phyloP scores from a whole-genome alignment of 1,139 yeast genomes.

The Suhomyces kunorum region DNA sequence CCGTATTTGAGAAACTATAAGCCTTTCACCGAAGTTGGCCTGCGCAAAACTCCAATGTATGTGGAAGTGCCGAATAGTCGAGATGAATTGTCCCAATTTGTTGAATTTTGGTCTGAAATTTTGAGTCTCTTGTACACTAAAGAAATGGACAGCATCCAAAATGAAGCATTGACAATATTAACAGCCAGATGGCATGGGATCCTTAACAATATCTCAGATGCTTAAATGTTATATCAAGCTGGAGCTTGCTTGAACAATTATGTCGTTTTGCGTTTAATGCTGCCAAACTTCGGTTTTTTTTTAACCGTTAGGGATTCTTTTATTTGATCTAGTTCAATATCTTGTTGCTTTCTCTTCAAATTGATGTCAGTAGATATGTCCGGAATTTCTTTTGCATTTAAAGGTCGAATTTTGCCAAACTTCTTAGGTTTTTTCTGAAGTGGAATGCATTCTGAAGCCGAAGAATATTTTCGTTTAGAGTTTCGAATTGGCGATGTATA shows the following conservation, averaged over 20 bases:
- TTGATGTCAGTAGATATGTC: too few relatives aligned
- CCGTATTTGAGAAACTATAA: constrained; percentile 31
- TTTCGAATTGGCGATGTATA: constrained; percentile 14
- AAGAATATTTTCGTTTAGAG: not conserved
- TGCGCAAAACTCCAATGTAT: constrained; percentile 24
- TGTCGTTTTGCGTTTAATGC: not conserved
- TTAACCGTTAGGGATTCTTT: not conserved
- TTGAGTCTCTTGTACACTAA: constrained; percentile 42
- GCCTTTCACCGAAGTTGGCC: constrained; percentile 31
- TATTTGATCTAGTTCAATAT: not conserved
- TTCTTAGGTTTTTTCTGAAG: not conserved
- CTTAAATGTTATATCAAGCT: not conserved
- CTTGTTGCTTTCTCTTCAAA: not conserved
- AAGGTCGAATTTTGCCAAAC: not conserved
- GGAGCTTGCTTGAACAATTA: not conserved
- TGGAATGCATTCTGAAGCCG: too few relatives aligned
- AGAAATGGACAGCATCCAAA: constrained; percentile 41
- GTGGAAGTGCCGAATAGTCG: constrained; percentile 30
- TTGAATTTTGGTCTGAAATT: constrained; percentile 53
- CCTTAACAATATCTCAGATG: not conserved
- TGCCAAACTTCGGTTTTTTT: constrained; percentile 9
- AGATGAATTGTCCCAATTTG: constrained; percentile 39
- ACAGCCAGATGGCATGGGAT: constrained; percentile 41
- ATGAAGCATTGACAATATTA: constrained; percentile 38
- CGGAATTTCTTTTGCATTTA: too few relatives aligned